Evolutionary conservation across 495 filamentous ascomycete genomes (phyloP).

Genomic region (Podospora anserina): DNA sequence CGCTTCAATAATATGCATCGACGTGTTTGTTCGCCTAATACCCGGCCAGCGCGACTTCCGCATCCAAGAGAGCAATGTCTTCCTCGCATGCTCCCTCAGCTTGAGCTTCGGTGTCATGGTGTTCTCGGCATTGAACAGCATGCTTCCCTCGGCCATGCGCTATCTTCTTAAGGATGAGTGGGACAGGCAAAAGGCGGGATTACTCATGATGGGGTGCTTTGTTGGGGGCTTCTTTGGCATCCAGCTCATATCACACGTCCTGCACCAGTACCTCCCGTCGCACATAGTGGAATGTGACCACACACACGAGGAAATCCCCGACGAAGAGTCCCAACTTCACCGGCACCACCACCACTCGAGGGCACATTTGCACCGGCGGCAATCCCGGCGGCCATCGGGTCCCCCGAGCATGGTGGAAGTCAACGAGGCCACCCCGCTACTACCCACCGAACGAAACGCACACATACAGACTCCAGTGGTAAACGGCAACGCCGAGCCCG

Average conservation of each 20-base stretch:
- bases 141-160: conserved; percentile 79
- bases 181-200: conserved; percentile 63
- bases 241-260: conserved; percentile 68
- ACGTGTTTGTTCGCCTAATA: conserved; percentile 67
- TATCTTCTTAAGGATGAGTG: conserved; percentile 69
- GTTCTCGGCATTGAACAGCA: conserved; percentile 90
- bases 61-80: conserved; percentile 84
- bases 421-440: conserved; percentile 34
- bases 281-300: conserved; percentile 92
- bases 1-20: conserved; percentile 81
- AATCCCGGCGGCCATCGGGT: conserved; percentile 4
- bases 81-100: conserved; percentile 84
- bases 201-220: conserved; percentile 72
- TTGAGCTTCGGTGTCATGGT: conserved; percentile 99
- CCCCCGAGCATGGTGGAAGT: conserved; percentile 25
- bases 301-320: conserved; percentile 58
- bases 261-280: conserved; percentile 86
- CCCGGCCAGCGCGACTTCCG: conserved; percentile 72
- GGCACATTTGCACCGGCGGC: not conserved
- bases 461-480: conserved; percentile 17
- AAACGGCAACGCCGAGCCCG: conserved; percentile 1
- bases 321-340: conserved; percentile 26
- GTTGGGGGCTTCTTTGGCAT: conserved; percentile 80
- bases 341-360: conserved; percentile 25
- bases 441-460: conserved; percentile 16